phyloP scores from a whole-genome alignment of 345 rosid species.

The Geranium rotundifolium region DNA sequence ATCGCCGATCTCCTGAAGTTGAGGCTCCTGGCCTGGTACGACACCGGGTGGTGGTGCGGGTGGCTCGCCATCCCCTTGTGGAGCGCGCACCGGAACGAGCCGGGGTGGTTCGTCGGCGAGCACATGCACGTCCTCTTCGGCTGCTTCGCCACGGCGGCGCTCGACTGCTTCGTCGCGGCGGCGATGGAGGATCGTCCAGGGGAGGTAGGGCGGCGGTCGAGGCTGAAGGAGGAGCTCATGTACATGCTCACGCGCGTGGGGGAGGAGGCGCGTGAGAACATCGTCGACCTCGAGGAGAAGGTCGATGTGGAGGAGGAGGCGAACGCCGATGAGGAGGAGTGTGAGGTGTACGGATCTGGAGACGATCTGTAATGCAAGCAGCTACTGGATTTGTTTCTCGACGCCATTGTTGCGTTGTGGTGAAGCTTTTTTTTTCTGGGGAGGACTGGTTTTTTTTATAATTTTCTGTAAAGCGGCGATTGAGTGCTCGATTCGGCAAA shows the following conservation, averaged over 20 bases:
- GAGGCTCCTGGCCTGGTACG: constrained; percentile 18
- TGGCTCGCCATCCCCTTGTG: constrained; percentile 20
- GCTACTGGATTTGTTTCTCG: not conserved
- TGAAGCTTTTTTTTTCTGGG: too few species aligned
- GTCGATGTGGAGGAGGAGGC: constrained; percentile 26
- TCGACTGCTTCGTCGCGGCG: not conserved
- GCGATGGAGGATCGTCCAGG: constrained; percentile 21
- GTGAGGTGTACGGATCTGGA: constrained; percentile 28
- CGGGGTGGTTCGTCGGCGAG: constrained; percentile 44
- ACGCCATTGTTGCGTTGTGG: constrained; percentile 9
- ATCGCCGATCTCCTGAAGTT: constrained; percentile 46
- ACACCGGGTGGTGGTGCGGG: not conserved
- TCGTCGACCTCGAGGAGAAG: constrained; percentile 14
- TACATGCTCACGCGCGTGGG: constrained; percentile 20
- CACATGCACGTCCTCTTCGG: constrained; percentile 38
- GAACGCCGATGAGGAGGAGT: constrained; percentile 29
- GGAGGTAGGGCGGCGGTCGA: constrained; percentile 19
- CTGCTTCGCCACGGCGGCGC: constrained; percentile 9
- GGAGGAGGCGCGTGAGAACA: constrained; percentile 22
- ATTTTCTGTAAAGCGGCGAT: not conserved
- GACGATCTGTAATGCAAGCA: not conserved
- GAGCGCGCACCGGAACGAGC: constrained; percentile 41
- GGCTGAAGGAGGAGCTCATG: constrained; percentile 10
- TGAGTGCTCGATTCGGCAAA: not conserved
- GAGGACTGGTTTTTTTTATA: not conserved